A percentile compares a stretch with the other conserved stretches of the same genome.
phyloP scores from a whole-genome alignment of 1,139 yeast species.

The Taiozyma sp. region DNA sequence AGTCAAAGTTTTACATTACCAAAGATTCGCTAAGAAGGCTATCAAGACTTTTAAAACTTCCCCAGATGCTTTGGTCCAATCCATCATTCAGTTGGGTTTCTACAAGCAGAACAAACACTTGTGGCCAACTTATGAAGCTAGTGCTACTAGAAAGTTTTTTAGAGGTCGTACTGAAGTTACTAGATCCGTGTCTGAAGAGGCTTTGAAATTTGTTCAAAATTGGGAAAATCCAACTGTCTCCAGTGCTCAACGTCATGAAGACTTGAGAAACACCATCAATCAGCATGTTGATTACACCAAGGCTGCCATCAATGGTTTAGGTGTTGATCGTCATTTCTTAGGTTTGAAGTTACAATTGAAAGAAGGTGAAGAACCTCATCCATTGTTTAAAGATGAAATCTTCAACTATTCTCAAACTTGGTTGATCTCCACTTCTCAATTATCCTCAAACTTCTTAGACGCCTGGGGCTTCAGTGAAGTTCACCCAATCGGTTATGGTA shows the following conservation, averaged over 20 bases:
- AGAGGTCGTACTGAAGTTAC: conserved; percentile 97
- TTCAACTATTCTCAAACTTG: conserved; percentile 75
- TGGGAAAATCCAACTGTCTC: conserved; percentile 63
- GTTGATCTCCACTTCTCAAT: conserved; percentile 87
- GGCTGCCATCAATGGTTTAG: conserved; percentile 81
- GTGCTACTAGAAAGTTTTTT: conserved; percentile 86
- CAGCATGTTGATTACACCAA: conserved; percentile 74
- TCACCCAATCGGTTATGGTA: conserved; percentile 88
- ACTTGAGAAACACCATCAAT: conserved; percentile 69
- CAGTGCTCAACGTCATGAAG: conserved; percentile 53
- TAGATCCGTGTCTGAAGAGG: conserved; percentile 77
- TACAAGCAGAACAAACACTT: conserved; percentile 77
- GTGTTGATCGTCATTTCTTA: conserved; percentile 91
- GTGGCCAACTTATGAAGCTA: conserved; percentile 94
- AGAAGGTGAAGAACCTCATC: conserved; percentile 61
- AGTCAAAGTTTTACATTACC: conserved; percentile 63
- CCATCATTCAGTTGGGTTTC: conserved; percentile 71
- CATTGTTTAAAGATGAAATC: conserved; percentile 71
- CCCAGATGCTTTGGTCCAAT: conserved; percentile 77
- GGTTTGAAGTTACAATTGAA: conserved; percentile 76
- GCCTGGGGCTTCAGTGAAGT: conserved; percentile 98
- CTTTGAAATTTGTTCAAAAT: conserved; percentile 67
- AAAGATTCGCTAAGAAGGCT: conserved; percentile 66
- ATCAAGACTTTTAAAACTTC: conserved; percentile 67
- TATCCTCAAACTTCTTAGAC: conserved; percentile 83